Percentiles rank a stretch among this genome's conserved stretches.
Conservation (phyloP, 1,139 yeast genomes). For the Sugiyamaella novakii region DNA sequence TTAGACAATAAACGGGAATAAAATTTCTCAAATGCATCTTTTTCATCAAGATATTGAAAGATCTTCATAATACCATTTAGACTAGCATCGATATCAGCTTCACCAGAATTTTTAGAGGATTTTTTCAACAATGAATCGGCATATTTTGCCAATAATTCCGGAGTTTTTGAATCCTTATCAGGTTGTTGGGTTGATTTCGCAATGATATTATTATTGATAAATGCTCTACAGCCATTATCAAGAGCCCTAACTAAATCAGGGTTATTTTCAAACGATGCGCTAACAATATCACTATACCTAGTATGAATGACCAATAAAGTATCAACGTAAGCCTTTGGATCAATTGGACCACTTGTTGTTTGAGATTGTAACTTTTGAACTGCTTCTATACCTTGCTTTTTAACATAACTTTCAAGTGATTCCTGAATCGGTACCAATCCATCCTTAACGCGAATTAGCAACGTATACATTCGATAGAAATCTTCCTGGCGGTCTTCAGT, state of each 20-base stretch:
- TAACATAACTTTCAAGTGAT: constrained; percentile 72
- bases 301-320: constrained; percentile 70
- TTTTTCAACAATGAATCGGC: constrained; percentile 82
- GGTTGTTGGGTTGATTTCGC: constrained; percentile 59
- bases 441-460: constrained; percentile 66
- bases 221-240: constrained; percentile 84
- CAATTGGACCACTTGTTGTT: constrained; percentile 47
- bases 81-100: constrained; percentile 63
- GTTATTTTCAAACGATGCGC: constrained; percentile 69
- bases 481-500: constrained; percentile 78
- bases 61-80: constrained; percentile 83
- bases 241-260: constrained; percentile 82
- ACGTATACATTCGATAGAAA: constrained; percentile 73
- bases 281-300: constrained; percentile 68
- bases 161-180: constrained; percentile 62
- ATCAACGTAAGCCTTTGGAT: constrained; percentile 80
- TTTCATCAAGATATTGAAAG: constrained; percentile 87
- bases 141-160: constrained; percentile 88
- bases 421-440: constrained; percentile 79
- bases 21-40: constrained; percentile 92
- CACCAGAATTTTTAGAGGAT: constrained; percentile 68
- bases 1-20: constrained; percentile 88
- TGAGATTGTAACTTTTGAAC: constrained; percentile 65
- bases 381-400: constrained; percentile 69
- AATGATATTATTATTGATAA: constrained; percentile 79